Base-by-base conservation (phyloP, 208 protist species). In the Trypanosoma avium region DNA sequence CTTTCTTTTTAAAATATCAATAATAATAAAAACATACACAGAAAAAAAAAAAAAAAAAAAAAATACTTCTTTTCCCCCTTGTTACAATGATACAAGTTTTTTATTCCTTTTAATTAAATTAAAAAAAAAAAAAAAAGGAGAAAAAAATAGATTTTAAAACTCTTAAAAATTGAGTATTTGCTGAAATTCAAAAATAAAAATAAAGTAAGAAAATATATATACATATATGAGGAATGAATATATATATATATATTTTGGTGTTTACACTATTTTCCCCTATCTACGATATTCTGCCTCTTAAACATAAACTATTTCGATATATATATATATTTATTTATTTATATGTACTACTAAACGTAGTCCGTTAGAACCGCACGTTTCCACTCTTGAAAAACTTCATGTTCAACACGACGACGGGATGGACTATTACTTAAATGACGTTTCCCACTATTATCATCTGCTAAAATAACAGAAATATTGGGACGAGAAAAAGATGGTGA, bases 351-450 rank as follows among this genome's bases (percentile, higher is more conserved):
- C 49, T 59, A n/a, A 8, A 67, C 0, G 19, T 45, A 59, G 17
- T 47, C 33, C n/a, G 7, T 40, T 22, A 70, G 27, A 26, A 45
- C 56, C 10, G 42, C 43, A 42, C 26, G 50, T 19, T 70, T 61
- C 63, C 63, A 70, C 13, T 61, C 63, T 42, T 61, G 63, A 61
- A 70, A 70, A 10, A 56, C 19, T 17, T 61, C 52, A 24, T 53
- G 33, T 24, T 70, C 61, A 0, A 24, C 22, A 49, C 42, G 33
- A 9, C 24, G 30, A 22, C n/a, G 30, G 17, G 46, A 27, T 15
- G 38, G 22, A 33, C 55, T 49, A 4, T 15, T 32, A 15, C 40
- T 46, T 26, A 12, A 22, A 5, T 42, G 0, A 32, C 40, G 40
- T 49, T 19, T 42, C 32, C 26, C 46, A 53, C 33, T 40, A 6